phyloP scores from a whole-genome alignment of 2,329 filamentous ascomycete species.

The Chrysoporthe austroafricana region DNA sequence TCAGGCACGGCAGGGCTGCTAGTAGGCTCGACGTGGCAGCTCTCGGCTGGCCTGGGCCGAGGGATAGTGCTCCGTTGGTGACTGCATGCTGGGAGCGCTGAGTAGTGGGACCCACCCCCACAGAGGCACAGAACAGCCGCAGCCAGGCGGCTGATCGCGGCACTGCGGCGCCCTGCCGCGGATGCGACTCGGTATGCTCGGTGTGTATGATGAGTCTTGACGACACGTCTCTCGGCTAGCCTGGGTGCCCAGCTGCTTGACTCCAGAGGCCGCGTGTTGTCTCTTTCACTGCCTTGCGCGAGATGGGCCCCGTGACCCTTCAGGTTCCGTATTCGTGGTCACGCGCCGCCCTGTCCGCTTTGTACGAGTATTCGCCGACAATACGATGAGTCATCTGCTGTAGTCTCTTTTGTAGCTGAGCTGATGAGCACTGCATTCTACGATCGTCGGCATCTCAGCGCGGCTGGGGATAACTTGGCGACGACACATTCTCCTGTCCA shows the following conservation, averaged over 20 bases:
- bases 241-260: not conserved
- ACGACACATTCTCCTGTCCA: not conserved
- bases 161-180: not conserved
- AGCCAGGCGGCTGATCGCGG: constrained; percentile 8
- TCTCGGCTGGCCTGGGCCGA: not conserved
- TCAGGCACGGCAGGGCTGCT: not conserved
- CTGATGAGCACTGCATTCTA: not conserved
- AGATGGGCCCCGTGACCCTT: not conserved
- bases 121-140: constrained; percentile 2
- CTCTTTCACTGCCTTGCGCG: not conserved
- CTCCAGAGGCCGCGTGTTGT: not conserved
- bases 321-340: not conserved
- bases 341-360: not conserved
- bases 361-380: not conserved
- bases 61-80: not conserved
- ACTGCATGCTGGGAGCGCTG: too few relatives aligned
- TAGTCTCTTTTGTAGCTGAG: not conserved
- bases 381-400: not conserved
- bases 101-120: constrained; percentile 6
- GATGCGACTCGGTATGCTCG: not conserved
- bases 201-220: not conserved
- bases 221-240: not conserved
- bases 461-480: not conserved
- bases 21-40: not conserved
- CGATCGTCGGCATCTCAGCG: not conserved